phyloP scores from a whole-genome alignment of 192 early-diverging fungal species.

The Coemansia sp. region DNA sequence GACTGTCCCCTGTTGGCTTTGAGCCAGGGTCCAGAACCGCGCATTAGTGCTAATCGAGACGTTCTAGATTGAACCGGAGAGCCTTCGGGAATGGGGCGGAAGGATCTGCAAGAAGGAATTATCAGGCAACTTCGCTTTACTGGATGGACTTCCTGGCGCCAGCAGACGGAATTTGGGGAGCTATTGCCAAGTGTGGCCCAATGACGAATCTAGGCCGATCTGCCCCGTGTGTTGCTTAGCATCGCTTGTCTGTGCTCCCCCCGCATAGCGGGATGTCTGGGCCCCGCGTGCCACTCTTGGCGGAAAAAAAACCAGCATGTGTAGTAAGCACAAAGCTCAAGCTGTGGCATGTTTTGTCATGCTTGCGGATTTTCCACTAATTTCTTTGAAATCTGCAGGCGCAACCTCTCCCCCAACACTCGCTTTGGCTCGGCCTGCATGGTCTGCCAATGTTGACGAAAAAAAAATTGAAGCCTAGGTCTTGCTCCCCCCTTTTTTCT shows the following conservation, averaged over 20 bases:
- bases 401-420: neutral
- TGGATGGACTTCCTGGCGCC: neutral
- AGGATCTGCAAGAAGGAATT: neutral
- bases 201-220: neutral
- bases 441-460: neutral
- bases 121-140: neutral
- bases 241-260: neutral
- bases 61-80: neutral
- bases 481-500: neutral
- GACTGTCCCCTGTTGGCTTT: neutral
- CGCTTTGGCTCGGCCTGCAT: neutral
- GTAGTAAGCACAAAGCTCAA: neutral
- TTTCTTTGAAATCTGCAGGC: neutral
- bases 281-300: neutral
- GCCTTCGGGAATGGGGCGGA: neutral
- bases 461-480: neutral
- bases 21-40: neutral
- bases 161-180: neutral
- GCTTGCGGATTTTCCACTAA: neutral
- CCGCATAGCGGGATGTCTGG: neutral
- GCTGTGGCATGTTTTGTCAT: neutral
- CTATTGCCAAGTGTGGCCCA: neutral
- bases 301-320: neutral
- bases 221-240: neutral
- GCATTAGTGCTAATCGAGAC: neutral